These are phyloP conservation scores for Bromus sterilis DNA, from an alignment of 176 grass and related monocot genomes.

Conservation along the genomic window DNA sequence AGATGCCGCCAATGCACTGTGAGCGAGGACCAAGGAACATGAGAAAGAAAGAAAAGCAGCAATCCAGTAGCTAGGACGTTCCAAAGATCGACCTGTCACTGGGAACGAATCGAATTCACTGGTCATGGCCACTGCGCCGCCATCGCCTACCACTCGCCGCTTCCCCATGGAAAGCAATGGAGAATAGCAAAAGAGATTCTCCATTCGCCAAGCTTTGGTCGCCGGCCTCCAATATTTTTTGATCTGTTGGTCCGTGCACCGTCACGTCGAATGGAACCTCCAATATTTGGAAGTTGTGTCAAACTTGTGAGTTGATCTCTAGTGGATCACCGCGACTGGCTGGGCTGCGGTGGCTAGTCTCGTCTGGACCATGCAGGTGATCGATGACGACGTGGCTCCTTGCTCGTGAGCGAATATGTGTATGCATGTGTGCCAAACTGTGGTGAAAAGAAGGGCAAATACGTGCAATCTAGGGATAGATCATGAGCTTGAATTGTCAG, in stretches of 20 bases:
- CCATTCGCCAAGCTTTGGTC: neutral
- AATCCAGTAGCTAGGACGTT: neutral
- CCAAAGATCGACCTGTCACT: neutral
- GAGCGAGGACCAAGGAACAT: neutral
- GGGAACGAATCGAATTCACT: neutral
- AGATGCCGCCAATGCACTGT: neutral
- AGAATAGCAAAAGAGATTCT: slow-evolving; percentile 11
- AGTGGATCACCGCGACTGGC: no score
- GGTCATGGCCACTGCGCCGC: neutral
- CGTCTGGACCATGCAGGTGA: no score
- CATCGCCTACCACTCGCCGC: slow-evolving; percentile 43
- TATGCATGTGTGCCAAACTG: no score
- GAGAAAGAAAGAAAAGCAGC: neutral
- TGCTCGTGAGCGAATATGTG: no score
- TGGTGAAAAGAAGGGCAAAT: no score
- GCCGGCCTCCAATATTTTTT: neutral
- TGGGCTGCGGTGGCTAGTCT: no score
- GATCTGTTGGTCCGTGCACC: neutral
- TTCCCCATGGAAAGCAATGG: neutral
- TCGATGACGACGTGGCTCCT: no score
- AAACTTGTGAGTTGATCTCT: no score
- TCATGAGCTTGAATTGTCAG: no score
- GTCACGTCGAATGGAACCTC: slow-evolving; percentile 12
- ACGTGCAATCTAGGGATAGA: no score
- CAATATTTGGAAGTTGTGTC: no score